phyloP scores from a whole-genome alignment of 352 stramenopile species.

The Pythium inflatum region DNA sequence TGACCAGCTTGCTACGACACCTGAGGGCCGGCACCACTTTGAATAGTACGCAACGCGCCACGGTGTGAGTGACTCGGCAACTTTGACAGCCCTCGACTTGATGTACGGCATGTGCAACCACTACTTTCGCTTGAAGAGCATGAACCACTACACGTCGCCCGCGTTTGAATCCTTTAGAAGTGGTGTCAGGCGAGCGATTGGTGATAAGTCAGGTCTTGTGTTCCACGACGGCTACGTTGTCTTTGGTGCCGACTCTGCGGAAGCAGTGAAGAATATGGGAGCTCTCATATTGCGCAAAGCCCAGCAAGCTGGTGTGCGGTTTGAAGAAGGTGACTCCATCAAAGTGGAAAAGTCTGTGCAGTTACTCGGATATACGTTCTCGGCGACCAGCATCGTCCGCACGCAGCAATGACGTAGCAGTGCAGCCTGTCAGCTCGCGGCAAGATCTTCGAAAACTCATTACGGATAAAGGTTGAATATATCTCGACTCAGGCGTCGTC shows the following conservation, averaged over 20 bases:
- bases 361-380: not conserved
- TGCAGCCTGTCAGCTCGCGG: no score
- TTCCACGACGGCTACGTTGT: not conserved
- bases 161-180: no score
- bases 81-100: not conserved
- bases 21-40: not conserved
- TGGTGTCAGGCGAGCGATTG: not conserved
- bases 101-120: not conserved
- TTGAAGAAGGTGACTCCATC: not conserved
- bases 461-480: no score
- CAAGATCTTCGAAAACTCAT: no score
- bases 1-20: not conserved
- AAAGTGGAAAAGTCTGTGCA: not conserved
- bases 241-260: not conserved
- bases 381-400: not conserved
- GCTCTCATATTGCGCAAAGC: no score
- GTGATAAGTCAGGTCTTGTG: no score
- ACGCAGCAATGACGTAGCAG: no score
- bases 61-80: not conserved
- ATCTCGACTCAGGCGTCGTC: no score
- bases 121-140: not conserved
- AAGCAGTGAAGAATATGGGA: not conserved
- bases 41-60: not conserved
- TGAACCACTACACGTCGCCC: no score
- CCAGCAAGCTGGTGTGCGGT: no score